Conservation (phyloP, 345 rosid genomes). For the Carallia pectinifolia region DNA sequence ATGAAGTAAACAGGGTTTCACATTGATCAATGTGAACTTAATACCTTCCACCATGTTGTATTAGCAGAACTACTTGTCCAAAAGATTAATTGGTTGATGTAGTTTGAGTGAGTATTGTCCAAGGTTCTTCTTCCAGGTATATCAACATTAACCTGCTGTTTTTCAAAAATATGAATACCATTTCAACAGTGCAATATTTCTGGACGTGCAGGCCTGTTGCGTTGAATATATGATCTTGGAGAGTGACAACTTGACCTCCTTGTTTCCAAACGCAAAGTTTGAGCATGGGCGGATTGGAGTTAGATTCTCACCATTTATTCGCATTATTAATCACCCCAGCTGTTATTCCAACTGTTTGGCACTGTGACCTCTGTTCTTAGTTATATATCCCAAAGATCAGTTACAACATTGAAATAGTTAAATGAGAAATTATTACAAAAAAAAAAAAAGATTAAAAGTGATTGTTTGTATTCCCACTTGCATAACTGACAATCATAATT, state of each 20-base stretch:
- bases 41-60: too few species aligned
- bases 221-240: slow-evolving; percentile 90
- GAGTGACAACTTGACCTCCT: slow-evolving; percentile 73
- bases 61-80: too few species aligned
- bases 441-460: too few species aligned
- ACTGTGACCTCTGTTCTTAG: slow-evolving; percentile 81
- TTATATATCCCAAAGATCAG: slow-evolving; percentile 46
- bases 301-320: slow-evolving; percentile 61
- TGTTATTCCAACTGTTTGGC: slow-evolving; percentile 91
- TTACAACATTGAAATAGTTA: too few species aligned
- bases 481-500: too few species aligned
- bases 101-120: too few species aligned
- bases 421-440: too few species aligned
- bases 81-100: too few species aligned
- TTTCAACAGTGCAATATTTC: neutral
- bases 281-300: slow-evolving; percentile 52
- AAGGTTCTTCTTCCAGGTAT: too few species aligned
- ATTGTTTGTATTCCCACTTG: too few species aligned
- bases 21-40: too few species aligned
- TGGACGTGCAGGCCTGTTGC: slow-evolving; percentile 70
- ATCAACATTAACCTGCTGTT: neutral
- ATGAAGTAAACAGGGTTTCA: too few species aligned
- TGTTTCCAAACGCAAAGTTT: slow-evolving; percentile 74
- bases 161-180: neutral
- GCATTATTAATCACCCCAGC: slow-evolving; percentile 67